Percentiles rank a stretch among this genome's conserved stretches.
Conservation (phyloP, 257 asterid species). For the Thymus mandschuricus region DNA sequence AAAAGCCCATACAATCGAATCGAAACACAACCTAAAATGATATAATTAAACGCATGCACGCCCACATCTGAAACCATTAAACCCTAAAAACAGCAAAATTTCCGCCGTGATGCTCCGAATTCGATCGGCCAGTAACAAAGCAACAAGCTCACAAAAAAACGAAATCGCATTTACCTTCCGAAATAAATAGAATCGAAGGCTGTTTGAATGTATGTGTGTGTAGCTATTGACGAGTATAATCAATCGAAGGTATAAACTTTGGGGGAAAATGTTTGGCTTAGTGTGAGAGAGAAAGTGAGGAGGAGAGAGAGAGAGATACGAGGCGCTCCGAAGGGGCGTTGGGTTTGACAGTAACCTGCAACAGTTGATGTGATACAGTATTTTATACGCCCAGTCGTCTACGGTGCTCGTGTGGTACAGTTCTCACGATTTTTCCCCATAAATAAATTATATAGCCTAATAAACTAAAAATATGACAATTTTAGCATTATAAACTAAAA, state of each 20-base stretch:
- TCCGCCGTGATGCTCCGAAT: slow-evolving; percentile 21
- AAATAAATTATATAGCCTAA: too few relatives aligned
- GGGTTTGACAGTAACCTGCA: slow-evolving; percentile 29
- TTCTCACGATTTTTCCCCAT: not conserved
- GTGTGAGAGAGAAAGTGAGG: too few relatives aligned
- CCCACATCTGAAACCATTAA: slow-evolving; percentile 28
- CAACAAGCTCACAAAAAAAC: slow-evolving; percentile 5
- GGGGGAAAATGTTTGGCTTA: too few relatives aligned
- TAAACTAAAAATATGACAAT: too few relatives aligned
- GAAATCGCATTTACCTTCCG: slow-evolving; percentile 35
- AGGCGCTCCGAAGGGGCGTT: slow-evolving; percentile 38
- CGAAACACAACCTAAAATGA: slow-evolving; percentile 11
- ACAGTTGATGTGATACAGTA: slow-evolving; percentile 18
- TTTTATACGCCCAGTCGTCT: slow-evolving; percentile 29
- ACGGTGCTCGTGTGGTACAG: slow-evolving; percentile 23
- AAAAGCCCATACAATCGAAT: slow-evolving; percentile 7
- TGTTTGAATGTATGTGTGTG: slow-evolving; percentile 20
- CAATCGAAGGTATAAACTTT: not conserved
- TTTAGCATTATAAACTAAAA: too few relatives aligned
- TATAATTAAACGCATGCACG: slow-evolving; percentile 37
- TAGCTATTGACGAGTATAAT: slow-evolving; percentile 15
- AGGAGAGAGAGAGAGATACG: slow-evolving; percentile 29
- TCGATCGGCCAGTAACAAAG: slow-evolving; percentile 26
- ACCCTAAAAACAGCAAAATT: slow-evolving; percentile 31
- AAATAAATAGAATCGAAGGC: not conserved